Evolutionary conservation across 106 monocot species (phyloP).

Genomic region (Hemerocallis citrina): DNA sequence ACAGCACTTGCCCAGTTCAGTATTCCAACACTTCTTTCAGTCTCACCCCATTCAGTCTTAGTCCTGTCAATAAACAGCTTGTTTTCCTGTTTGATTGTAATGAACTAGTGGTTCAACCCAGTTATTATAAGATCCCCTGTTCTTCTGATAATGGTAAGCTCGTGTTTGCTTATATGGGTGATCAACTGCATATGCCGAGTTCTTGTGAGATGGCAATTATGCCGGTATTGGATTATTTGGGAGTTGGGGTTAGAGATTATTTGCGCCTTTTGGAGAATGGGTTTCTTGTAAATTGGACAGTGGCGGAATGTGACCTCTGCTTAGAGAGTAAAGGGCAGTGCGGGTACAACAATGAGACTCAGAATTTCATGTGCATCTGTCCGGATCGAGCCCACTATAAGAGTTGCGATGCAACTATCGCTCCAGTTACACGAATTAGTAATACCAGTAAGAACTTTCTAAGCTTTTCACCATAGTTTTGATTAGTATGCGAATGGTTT

Average conservation of each 20-base stretch:
- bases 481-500: no score
- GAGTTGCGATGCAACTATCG: no score
- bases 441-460: no score
- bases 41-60: constrained; percentile 14
- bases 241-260: neutral
- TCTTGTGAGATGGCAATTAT: neutral
- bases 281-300: constrained; percentile 14
- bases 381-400: constrained; percentile 5
- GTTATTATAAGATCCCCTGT: neutral
- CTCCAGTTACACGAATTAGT: no score
- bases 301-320: constrained; percentile 16
- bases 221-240: constrained; percentile 9
- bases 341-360: constrained; percentile 1
- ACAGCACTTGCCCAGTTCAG: neutral
- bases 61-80: constrained; percentile 15
- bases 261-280: constrained; percentile 3
- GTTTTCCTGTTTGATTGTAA: constrained; percentile 20
- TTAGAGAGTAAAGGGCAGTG: constrained; percentile 19
- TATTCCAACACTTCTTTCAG: constrained; percentile 11
- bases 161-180: neutral
- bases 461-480: no score
- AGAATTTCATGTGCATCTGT: constrained; percentile 20
- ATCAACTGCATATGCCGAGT: neutral
- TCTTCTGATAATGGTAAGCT: neutral
- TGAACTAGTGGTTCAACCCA: neutral